Base-by-base conservation (phyloP, 345 rosid genomes). In the Linum usitatissimum region DNA sequence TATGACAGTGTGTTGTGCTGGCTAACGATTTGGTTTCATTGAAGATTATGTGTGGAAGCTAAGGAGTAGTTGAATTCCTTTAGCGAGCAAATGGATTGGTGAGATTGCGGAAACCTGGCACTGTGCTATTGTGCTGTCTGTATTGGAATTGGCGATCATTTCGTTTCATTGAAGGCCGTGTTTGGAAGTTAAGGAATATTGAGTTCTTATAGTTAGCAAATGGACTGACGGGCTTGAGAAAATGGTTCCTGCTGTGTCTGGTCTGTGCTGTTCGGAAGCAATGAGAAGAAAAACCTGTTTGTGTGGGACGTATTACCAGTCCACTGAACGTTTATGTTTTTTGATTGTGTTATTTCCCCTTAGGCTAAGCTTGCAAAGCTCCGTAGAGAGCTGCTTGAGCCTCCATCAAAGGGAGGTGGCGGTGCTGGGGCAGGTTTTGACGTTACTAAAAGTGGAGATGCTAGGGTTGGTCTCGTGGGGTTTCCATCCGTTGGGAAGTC, bases 401-500 rank as follows among this genome's bases (percentile, higher is more conserved):
- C 99, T 55, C 21, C 97, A 8, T 40, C 99, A 12, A 93, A 93
- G 81, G 97, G 99, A 63, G 91, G 84, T 40, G 97, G 79, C 51
- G 90, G 76, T 68, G 90, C 81, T 61, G 98, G 99, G 6, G 92
- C 87, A 83, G 99, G 97, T 72, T 93, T 90, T 79, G 96, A 93
- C 81, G 99, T 93, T 30, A 93, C 96, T 3, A 90, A 87, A 80
- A 90, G 99, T 69, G 97, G 97, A 60, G 97, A 87, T 71, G 88
- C 97, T 39, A 79, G 99, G 76, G 97, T 93, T 76, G 99, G 99
- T 61, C 79, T 93, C 6, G 92, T 93, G 19, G 97, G 97, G 15
- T 93, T 93, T 66, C 99, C 99, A 66, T 93, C 97, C 0, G 95
- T 93, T 69, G 99, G 99, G 66, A 93, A 93, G 73, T 93, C 99